Evolutionary conservation across 2,329 filamentous ascomycete species (phyloP), one percentile per base, ranked within the genome.

Genomic region (Aspergillus niger): DNA sequence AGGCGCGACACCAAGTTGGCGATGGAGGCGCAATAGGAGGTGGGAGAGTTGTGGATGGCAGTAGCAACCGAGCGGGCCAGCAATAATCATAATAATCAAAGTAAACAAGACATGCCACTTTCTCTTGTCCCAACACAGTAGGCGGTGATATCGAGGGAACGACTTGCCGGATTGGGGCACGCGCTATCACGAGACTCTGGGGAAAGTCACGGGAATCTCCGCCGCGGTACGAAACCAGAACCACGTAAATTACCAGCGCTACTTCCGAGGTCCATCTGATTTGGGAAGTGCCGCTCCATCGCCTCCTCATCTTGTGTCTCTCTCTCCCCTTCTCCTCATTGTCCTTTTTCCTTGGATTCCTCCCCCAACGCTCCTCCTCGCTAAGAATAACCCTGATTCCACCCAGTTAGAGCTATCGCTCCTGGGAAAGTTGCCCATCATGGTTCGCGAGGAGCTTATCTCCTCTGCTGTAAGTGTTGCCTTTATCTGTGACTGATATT

Each of bases 381-480:
- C 39, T 43, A 8, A 38, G 11, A 15, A 55, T 36, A n/a, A 32
- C 8, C 30, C 36, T 24, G 2, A 11, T 32, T 50, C 53, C 39
- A 49, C 57, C 54, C 50, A 50, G 36, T 30, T 24, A 50, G 24
- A 59, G 55, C 24, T 48, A 53, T 54, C 13, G 49, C 48, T 57
- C 56, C 26, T 58, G 61, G 56, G 60, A 55, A 63, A 56, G 15
- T 39, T 54, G 55, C 58, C 32, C 78, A 94, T 88, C 83, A 89
- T 93, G 82, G 92, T 97, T 82, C 92, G 95, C 75, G 94, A 98
- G 86, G 94, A 98, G 76, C 83, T 97, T 66, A 87, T 97, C 71
- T 83, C 87, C 69, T 96, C 92, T 74, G 93, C 91, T 74, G 89
- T 90, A 83, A 74, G 83, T 80, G 48, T 52, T 51, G 58, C 60